A percentile compares a stretch with the other conserved stretches of the same genome.
phyloP scores from a whole-genome alignment of 345 rosid species.

The Theobroma cacao region DNA sequence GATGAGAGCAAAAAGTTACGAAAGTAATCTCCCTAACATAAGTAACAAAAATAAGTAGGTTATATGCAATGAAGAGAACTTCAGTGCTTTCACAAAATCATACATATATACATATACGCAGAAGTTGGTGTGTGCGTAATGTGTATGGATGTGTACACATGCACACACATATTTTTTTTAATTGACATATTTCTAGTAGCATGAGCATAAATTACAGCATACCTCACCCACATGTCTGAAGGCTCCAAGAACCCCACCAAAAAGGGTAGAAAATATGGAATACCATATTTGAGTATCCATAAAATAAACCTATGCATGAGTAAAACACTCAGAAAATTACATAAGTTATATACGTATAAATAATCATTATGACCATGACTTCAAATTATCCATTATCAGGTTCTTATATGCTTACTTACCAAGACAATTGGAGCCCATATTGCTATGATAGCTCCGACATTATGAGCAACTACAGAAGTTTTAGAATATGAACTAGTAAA shows the following conservation, averaged over 20 bases:
- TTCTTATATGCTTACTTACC: constrained; percentile 47
- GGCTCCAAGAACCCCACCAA: constrained; percentile 96
- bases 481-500: constrained; percentile 22
- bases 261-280: constrained; percentile 86
- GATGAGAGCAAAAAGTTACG: constrained; percentile 16
- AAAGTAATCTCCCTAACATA: constrained; percentile 9
- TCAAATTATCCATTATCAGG: constrained; percentile 1
- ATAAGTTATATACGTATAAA: neutral
- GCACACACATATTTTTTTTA: neutral
- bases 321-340: constrained; percentile 5
- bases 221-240: constrained; percentile 99
- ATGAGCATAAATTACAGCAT: constrained; percentile 24
- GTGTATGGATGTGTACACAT: neutral
- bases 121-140: too few species aligned
- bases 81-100: neutral
- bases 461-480: constrained; percentile 56
- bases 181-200: neutral
- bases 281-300: constrained; percentile 99
- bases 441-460: constrained; percentile 83
- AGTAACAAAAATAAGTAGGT: neutral
- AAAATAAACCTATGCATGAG: constrained; percentile 69
- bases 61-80: neutral
- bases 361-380: neutral
- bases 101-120: neutral
- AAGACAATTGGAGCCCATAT: constrained; percentile 90